Evolutionary conservation across 208 protist species (phyloP), one percentile per base, ranked within the genome.

Genomic region (Acanthamoeba culbertsoni): DNA sequence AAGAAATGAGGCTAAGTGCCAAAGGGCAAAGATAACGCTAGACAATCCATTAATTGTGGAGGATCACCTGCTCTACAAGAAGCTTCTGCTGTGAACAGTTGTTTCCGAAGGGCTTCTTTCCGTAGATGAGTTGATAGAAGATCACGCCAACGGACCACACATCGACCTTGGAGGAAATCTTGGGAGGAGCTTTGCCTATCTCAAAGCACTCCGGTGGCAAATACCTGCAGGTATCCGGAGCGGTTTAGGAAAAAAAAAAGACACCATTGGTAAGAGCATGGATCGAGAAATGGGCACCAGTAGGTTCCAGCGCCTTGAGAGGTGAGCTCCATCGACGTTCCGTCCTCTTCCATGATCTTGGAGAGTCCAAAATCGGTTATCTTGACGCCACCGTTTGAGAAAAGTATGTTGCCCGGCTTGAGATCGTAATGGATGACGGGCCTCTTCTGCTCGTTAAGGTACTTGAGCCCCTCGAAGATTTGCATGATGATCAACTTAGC

Each of bases 281-380:
- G 31, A 86, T 20, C 31, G 37, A 31, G 1, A n/a, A 26, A 33
- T 1, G 5, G 14, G 75, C 23, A 97, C 98, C 98, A 99, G 94
- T 99, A 99, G 28, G 98, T 99, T 20, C 98, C 98, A 2, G 98
- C 97, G 35, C 98, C 98, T 92, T 99, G 98, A 20, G 97, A 98
- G 45, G 98, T 99, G 40, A 99, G 97, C 86, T 99, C 98, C 94
- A 99, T 99, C 40, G 96, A 65, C 10, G 73, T 93, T 23, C 94
- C 82, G 51, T 97, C 96, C 26, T 95, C 55, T 18, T 95, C 93
- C 82, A 99, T 98, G 20, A 99, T 97, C 95, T 99, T 99, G 55
- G 97, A 98, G 23, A 99, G 97, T 14, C 98, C 98, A 97, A 99
- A 99, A 96, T 99, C 98, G 18, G 98, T 99, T 45, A 99, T 98